Percentiles rank a stretch among this genome's conserved stretches.
These are phyloP conservation scores for Oryza nivara DNA, from an alignment of 176 grass and related monocot species.

Conservation along the genomic window DNA sequence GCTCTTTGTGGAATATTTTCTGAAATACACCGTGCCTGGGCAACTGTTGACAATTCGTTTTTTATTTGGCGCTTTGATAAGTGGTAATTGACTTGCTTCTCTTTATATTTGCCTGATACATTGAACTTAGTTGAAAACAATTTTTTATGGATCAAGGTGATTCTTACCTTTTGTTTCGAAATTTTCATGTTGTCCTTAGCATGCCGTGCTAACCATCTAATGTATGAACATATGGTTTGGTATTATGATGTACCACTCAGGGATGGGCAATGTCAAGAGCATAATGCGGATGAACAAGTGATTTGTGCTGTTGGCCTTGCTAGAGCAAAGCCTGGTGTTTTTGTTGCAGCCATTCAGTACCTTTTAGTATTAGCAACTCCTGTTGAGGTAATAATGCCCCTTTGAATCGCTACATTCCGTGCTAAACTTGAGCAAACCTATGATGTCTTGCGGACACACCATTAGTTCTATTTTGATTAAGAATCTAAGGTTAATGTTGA, in stretches of 20 bases:
- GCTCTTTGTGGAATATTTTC: conserved; percentile 92
- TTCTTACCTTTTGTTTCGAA: conserved; percentile 20
- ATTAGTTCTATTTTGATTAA: conserved; percentile 18
- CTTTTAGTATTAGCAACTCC: conserved; percentile 94
- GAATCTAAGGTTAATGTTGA: not conserved
- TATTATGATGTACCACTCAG: conserved; percentile 43
- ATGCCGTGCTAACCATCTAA: conserved; percentile 1
- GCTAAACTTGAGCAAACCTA: conserved; percentile 14
- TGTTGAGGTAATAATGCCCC: conserved; percentile 66
- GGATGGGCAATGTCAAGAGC: conserved; percentile 92
- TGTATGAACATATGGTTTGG: not conserved
- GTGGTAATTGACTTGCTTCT: conserved; percentile 52
- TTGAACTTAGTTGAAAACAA: not conserved
- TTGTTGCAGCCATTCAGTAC: conserved; percentile 95
- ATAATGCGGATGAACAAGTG: conserved; percentile 83
- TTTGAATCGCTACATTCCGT: conserved; percentile 2
- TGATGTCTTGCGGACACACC: not conserved
- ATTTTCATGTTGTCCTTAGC: not conserved
- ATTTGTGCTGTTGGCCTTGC: conserved; percentile 90
- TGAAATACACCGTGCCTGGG: conserved; percentile 89
- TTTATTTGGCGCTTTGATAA: conserved; percentile 95
- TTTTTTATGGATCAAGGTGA: not conserved
- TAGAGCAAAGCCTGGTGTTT: conserved; percentile 85
- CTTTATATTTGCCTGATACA: conserved; percentile 23
- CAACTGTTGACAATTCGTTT: conserved; percentile 95